Percentiles rank a stretch among this genome's conserved stretches.
Conservation (phyloP, 2,329 filamentous ascomycete genomes). For the Podosphaera fusca region DNA sequence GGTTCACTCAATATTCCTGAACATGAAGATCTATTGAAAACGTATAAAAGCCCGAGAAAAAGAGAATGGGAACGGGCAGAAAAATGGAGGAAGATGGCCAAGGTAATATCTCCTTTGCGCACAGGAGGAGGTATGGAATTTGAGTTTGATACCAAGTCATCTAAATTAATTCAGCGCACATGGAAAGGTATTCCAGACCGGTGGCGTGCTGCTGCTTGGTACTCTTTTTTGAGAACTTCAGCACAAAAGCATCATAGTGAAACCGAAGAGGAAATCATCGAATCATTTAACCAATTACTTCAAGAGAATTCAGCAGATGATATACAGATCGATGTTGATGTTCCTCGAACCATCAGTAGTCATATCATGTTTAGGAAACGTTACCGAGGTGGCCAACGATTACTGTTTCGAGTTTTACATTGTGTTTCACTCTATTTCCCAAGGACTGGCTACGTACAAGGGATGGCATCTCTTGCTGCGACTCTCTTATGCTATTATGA, state of each 20-base stretch:
- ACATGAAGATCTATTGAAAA: slow-evolving; percentile 28
- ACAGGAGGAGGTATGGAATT: slow-evolving; percentile 36
- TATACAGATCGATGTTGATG: slow-evolving; percentile 90
- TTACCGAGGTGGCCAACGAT: slow-evolving; percentile 75
- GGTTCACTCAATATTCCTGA: slow-evolving; percentile 32
- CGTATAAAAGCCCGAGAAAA: slow-evolving; percentile 35
- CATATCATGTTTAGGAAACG: slow-evolving; percentile 93
- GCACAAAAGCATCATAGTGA: slow-evolving; percentile 40
- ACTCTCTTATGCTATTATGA: slow-evolving; percentile 93
- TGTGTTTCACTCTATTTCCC: slow-evolving; percentile 79
- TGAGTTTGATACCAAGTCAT: slow-evolving; percentile 60
- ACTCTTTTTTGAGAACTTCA: slow-evolving; percentile 65
- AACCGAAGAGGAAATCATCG: slow-evolving; percentile 48
- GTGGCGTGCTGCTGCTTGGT: slow-evolving; percentile 87
- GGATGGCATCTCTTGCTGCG: slow-evolving; percentile 84
- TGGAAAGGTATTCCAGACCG: slow-evolving; percentile 98
- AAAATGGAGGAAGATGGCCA: slow-evolving; percentile 47
- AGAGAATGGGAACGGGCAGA: slow-evolving; percentile 34
- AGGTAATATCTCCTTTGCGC: slow-evolving; percentile 25
- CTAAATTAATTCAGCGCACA: slow-evolving; percentile 73
- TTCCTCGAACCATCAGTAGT: slow-evolving; percentile 77
- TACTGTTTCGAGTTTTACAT: slow-evolving; percentile 82
- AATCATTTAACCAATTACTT: slow-evolving; percentile 50
- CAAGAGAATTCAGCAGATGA: slow-evolving; percentile 63
- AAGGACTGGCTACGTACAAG: slow-evolving; percentile 85